Conservation (phyloP, 2,329 filamentous ascomycete genomes). For the Trichoderma sp. region DNA sequence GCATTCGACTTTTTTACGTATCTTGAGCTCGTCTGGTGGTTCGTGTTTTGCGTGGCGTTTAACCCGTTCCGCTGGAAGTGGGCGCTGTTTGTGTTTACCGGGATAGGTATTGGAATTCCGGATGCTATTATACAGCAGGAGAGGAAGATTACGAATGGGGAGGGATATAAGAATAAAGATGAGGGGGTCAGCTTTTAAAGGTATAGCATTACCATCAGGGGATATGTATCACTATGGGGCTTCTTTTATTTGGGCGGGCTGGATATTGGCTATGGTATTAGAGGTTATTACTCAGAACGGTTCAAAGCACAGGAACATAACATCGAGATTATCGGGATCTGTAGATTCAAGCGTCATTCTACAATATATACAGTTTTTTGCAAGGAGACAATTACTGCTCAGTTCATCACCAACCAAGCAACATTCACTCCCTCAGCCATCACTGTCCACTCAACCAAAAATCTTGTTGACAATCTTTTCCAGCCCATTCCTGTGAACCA, state of each 20-base stretch:
- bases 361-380: not conserved
- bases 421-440: not conserved
- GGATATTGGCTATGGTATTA: not conserved
- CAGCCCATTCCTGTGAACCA: conserved; percentile 20
- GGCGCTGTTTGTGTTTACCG: conserved; percentile 79
- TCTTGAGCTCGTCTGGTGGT: conserved; percentile 82
- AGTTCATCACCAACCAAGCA: conserved; percentile 2
- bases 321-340: not conserved
- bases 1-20: conserved; percentile 92
- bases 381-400: not conserved
- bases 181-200: conserved; percentile 17
- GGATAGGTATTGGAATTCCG: conserved; percentile 66
- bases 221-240: not conserved
- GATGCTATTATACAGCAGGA: conserved; percentile 65
- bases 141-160: conserved; percentile 55
- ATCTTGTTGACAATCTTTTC: conserved; percentile 26
- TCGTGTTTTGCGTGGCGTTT: conserved; percentile 71
- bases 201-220: not conserved
- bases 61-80: conserved; percentile 92
- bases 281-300: not conserved
- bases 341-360: conserved; percentile 13
- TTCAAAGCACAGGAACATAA: not conserved
- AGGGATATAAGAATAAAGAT: conserved; percentile 36
- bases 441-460: conserved; percentile 18
- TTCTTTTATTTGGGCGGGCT: not conserved